phyloP scores from a whole-genome alignment of 2,329 filamentous ascomycete species.

The Microdochium trichocladiopsis region DNA sequence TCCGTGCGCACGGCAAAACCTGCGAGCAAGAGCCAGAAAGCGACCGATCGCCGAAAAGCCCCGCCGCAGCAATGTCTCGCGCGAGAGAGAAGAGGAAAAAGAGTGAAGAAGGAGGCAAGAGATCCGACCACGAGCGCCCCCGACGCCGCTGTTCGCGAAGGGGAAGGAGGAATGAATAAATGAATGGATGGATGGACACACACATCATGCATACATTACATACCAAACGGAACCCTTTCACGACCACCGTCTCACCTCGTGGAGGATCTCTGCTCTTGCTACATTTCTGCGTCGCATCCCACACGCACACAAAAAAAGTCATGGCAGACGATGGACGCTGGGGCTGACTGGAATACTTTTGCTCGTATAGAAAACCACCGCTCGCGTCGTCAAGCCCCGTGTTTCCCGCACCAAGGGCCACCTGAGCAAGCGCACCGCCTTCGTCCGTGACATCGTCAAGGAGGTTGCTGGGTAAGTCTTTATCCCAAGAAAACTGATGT shows the following conservation, averaged over 20 bases:
- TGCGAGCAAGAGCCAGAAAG: no score
- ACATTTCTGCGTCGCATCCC: constrained; percentile 16
- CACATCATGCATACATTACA: not conserved
- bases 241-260: constrained; percentile 58
- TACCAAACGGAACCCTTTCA: not conserved
- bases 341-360: constrained; percentile 31
- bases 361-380: constrained; percentile 68
- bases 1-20: no score
- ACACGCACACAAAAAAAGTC: constrained; percentile 17
- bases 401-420: constrained; percentile 88
- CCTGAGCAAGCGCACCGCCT: constrained; percentile 92
- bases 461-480: constrained; percentile 91
- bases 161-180: not conserved
- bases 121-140: no score
- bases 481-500: not conserved
- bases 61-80: not conserved
- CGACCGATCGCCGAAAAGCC: no score
- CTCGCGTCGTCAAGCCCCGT: constrained; percentile 69
- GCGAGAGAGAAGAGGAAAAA: constrained; percentile 7
- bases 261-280: constrained; percentile 59
- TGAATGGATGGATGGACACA: not conserved
- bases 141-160: no score
- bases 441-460: constrained; percentile 96
- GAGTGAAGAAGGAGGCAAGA: constrained; percentile 2
- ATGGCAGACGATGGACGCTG: constrained; percentile 57